Evolutionary conservation across 371 early-diverging fungal species (phyloP).

Genomic region (Syncephalastrum sp.): DNA sequence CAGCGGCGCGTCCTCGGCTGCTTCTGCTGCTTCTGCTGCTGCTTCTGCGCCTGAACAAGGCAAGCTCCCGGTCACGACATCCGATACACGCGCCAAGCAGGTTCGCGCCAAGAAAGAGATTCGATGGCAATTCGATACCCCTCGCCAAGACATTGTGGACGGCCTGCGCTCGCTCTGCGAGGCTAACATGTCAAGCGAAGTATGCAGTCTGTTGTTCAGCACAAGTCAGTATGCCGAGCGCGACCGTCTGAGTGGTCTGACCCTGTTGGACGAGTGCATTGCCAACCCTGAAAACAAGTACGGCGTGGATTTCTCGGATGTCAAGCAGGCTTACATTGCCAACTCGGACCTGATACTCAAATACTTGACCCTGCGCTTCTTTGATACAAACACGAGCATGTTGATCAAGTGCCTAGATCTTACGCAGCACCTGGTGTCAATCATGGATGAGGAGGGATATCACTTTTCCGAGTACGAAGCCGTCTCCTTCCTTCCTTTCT

Average conservation of each 20-base stretch:
- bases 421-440: constrained; percentile 63
- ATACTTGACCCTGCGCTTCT: constrained; percentile 82
- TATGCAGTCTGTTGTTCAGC: constrained; percentile 71
- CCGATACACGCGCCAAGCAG: constrained; percentile 70
- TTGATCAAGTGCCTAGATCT: constrained; percentile 79
- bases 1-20: constrained; percentile 20
- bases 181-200: constrained; percentile 54
- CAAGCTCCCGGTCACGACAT: constrained; percentile 55
- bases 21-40: constrained; percentile 8
- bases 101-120: constrained; percentile 70
- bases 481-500: constrained; percentile 70
- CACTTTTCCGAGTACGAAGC: constrained; percentile 81
- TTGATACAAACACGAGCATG: constrained; percentile 87
- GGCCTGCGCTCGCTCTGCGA: constrained; percentile 61
- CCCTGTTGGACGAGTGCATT: constrained; percentile 66
- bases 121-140: constrained; percentile 77
- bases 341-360: constrained; percentile 80
- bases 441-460: constrained; percentile 63
- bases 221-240: constrained; percentile 82
- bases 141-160: constrained; percentile 70
- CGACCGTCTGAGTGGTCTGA: constrained; percentile 68
- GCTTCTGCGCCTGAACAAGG: constrained; percentile 16
- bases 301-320: constrained; percentile 49
- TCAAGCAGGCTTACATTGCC: constrained; percentile 56
- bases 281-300: constrained; percentile 43